phyloP scores from a whole-genome alignment of 164 flowering plant genomes.

The Santalum album region DNA sequence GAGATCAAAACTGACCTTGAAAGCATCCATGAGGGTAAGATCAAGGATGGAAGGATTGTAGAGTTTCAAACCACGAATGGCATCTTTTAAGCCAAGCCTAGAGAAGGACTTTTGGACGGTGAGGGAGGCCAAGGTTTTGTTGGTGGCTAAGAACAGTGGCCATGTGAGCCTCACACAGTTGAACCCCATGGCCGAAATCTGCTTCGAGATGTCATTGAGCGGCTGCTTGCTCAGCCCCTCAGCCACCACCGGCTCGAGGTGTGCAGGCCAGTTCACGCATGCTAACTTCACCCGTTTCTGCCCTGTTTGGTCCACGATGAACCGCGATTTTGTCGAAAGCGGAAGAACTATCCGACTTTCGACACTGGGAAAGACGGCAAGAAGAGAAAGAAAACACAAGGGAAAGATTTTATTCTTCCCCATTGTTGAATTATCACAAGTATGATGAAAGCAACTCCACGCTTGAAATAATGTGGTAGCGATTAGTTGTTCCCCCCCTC shows the following conservation, averaged over 20 bases:
- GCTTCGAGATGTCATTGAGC: not conserved
- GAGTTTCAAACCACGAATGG: not conserved
- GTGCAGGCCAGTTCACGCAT: constrained; percentile 22
- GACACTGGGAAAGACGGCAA: too few species aligned
- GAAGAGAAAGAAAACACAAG: too few species aligned
- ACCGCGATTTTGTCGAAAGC: constrained; percentile 16
- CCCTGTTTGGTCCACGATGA: constrained; percentile 13
- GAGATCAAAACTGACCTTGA: too few species aligned
- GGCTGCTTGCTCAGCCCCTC: constrained; percentile 26
- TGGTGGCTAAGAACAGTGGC: constrained; percentile 4
- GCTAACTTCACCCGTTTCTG: constrained; percentile 19
- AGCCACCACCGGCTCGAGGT: constrained; percentile 17
- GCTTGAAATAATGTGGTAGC: too few species aligned
- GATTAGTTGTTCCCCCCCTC: too few species aligned
- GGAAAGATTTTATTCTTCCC: too few species aligned
- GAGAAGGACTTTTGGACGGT: not conserved
- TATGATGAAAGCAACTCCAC: too few species aligned
- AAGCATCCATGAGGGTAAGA: too few species aligned
- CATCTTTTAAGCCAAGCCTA: not conserved
- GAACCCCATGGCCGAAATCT: constrained; percentile 13
- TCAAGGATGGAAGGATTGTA: not conserved
- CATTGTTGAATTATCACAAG: too few species aligned
- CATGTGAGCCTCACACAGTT: constrained; percentile 28
- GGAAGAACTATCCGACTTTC: too few species aligned
- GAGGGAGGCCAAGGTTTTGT: not conserved